Evolutionary conservation across 805 yeast species (phyloP).

Genomic region (Monosporozyma solicola): DNA sequence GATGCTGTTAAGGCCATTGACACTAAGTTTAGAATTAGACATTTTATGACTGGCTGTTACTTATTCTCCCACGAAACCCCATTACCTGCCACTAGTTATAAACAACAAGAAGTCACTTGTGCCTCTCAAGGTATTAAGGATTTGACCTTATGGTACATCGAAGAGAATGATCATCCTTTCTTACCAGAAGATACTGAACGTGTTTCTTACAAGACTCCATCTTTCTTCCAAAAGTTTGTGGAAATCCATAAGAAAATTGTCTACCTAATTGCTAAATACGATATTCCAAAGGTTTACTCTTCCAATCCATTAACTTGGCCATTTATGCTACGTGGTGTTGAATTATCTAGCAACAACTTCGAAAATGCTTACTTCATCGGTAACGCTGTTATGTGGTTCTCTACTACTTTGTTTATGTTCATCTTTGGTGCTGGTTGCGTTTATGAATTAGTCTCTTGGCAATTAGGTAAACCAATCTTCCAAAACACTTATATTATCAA

Average conservation of each 20-base stretch:
- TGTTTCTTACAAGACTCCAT: conserved; percentile 43
- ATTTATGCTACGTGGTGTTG: conserved; percentile 62
- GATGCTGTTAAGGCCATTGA: conserved; percentile 54
- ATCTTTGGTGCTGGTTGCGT: conserved; percentile 40
- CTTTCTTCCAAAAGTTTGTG: conserved; percentile 49
- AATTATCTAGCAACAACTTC: conserved; percentile 52
- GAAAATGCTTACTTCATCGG: conserved; percentile 65
- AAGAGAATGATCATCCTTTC: conserved; percentile 49
- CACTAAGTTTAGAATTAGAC: conserved; percentile 63
- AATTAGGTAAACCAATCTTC: conserved; percentile 44
- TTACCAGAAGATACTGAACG: conserved; percentile 38
- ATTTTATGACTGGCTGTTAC: conserved; percentile 73
- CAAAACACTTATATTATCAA: conserved; percentile 46
- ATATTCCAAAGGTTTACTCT: conserved; percentile 60
- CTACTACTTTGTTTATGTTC: conserved; percentile 43
- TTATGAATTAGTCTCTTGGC: conserved; percentile 51
- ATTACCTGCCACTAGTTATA: conserved; percentile 73
- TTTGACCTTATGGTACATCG: conserved; percentile 65
- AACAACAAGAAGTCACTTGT: conserved; percentile 78
- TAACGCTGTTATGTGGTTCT: conserved; percentile 74
- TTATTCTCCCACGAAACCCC: conserved; percentile 64
- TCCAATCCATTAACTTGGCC: conserved; percentile 73
- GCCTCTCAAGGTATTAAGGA: conserved; percentile 60
- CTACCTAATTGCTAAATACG: conserved; percentile 58
- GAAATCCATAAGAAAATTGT: conserved; percentile 71